A percentile compares a stretch with the other conserved stretches of the same genome.
phyloP scores from a whole-genome alignment of 257 asterid species.

The Pogostemon cablin region DNA sequence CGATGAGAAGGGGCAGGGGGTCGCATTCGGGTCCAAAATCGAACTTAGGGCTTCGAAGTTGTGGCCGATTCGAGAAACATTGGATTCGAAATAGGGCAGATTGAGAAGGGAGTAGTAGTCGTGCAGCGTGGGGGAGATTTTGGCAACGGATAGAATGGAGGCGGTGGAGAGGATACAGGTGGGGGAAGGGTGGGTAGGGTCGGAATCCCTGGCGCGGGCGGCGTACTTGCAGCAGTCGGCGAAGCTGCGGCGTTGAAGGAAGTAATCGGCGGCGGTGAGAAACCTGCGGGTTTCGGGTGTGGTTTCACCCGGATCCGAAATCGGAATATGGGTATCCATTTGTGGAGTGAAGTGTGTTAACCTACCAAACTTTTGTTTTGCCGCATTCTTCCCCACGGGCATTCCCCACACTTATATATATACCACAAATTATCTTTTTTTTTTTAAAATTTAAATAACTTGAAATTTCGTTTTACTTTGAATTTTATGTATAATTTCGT shows the following conservation, averaged over 20 bases:
- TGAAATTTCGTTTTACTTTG: no score
- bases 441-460: no score
- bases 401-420: no score
- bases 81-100: conserved; percentile 50
- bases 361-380: background rate
- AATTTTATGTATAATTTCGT: no score
- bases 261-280: conserved; percentile 43
- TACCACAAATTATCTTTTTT: no score
- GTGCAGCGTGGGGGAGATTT: conserved; percentile 32
- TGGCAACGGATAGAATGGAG: conserved; percentile 43
- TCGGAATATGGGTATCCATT: conserved; percentile 22
- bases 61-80: conserved; percentile 34
- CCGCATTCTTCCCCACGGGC: background rate
- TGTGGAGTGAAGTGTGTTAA: background rate
- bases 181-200: conserved; percentile 43
- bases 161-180: conserved; percentile 49
- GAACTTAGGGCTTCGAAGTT: conserved; percentile 33
- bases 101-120: conserved; percentile 51
- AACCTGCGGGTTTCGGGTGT: conserved; percentile 25
- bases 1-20: conserved; percentile 42
- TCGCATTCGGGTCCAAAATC: conserved; percentile 45
- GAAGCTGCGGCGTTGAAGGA: conserved; percentile 42
- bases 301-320: conserved; percentile 26
- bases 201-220: conserved; percentile 42
- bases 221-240: conserved; percentile 48